Base-by-base conservation (phyloP, 2,329 filamentous ascomycete genomes). In the Hypoxylon sp. region DNA sequence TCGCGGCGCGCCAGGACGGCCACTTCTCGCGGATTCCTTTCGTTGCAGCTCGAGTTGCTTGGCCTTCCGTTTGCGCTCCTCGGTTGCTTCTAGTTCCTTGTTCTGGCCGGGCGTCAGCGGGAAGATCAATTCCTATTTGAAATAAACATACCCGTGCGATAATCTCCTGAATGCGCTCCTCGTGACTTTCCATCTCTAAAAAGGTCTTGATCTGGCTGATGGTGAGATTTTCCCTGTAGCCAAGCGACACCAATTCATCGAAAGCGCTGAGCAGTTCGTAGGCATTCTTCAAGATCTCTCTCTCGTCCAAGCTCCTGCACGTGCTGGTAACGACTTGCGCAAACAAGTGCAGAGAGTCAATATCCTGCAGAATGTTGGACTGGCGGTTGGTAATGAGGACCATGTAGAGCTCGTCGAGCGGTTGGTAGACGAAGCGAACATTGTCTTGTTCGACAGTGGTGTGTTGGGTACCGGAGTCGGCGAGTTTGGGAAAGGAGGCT, bases 371-470 rank as follows among this genome's bases (percentile, higher is more conserved):
- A 73, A 99, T 99, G 82, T 99, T 99, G 80, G 95, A 98, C 85
- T 98, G 96, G 75, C 94, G 92, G 85, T 99, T 99, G 80, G 96
- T 99, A 82, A 99, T 98, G 76, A 99, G 89, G 71, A 99, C 95
- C 89, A 99, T 98, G 87, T 99, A 99, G 70, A 99, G 90, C 84
- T 99, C 96, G 82, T 99, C 96, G 70, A 99, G 87, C 65, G 96
- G 96, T 80, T 99, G 96, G 85, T 99, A 99, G 63, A 99, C 96
- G 78, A 97, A 99, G 83, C 96, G 95, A 77, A 99, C 96, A 84
- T 97, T 98, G 84, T 99, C 96, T 82, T 98, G 94, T 82, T 99
- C 96, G 75, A 98, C 94, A 5, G 93, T 99, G 27, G 96, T 99
- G 81, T 99, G 96, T 81, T 99, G 96, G 55, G 94, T 97, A 67